Percentiles rank a stretch among this genome's conserved stretches.
These are phyloP conservation scores for Mortierella sp. DNA, from an alignment of 371 early-diverging fungal species.

Conservation along the genomic window DNA sequence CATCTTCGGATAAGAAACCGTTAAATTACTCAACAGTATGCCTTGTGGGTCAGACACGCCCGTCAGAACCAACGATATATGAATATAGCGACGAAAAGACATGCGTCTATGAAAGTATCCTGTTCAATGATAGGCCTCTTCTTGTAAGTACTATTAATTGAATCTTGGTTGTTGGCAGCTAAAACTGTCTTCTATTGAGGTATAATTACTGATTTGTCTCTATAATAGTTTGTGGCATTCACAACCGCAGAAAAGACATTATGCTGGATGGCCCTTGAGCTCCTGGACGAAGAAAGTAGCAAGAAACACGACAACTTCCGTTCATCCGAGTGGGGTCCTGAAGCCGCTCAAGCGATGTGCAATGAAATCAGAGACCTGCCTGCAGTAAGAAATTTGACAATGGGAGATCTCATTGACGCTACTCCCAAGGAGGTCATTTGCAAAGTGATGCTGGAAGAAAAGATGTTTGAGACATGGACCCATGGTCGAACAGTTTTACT, in stretches of 20 bases:
- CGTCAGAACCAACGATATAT: not conserved
- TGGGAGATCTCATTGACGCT: too few relatives aligned
- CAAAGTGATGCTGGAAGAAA: slow-evolving; percentile 27
- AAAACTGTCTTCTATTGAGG: too few relatives aligned
- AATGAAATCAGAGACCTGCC: too few relatives aligned
- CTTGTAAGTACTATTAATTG: slow-evolving; percentile 1
- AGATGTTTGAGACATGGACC: slow-evolving; percentile 24
- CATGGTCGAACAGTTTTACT: slow-evolving; percentile 2
- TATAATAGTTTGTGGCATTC: slow-evolving; percentile 11
- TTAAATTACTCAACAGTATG: slow-evolving; percentile 9
- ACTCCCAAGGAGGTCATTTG: slow-evolving; percentile 8
- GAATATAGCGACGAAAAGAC: not conserved
- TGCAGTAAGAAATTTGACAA: too few relatives aligned
- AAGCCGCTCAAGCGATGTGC: too few relatives aligned
- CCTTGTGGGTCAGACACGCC: slow-evolving; percentile 22
- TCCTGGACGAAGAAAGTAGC: slow-evolving; percentile 2
- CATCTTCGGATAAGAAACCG: too few relatives aligned
- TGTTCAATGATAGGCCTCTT: not conserved
- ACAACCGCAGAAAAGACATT: slow-evolving; percentile 10
- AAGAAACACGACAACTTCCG: slow-evolving; percentile 15
- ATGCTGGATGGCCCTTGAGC: slow-evolving; percentile 9
- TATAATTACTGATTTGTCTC: too few relatives aligned
- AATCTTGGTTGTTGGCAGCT: not conserved
- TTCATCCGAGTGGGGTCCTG: slow-evolving; percentile 20
- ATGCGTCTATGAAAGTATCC: not conserved